A percentile compares a stretch with the other conserved stretches of the same genome.
Conservation (phyloP, 352 stramenopile species). For the Globisporangium ultimum region DNA sequence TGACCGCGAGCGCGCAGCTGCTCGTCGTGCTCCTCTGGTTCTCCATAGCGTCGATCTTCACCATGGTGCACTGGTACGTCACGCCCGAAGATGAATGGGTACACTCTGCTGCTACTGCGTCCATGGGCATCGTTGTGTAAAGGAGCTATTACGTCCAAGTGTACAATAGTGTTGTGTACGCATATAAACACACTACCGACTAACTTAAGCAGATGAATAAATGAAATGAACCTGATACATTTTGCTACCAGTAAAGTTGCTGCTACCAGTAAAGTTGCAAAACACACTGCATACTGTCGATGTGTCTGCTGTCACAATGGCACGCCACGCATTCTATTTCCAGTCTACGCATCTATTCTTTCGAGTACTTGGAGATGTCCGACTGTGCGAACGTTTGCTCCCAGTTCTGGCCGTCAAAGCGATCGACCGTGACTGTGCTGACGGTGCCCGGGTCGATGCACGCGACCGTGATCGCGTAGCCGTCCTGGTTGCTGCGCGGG, state of each 20-base stretch:
- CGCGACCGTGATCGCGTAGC: slow-evolving; percentile 64
- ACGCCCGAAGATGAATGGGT: slow-evolving; percentile 8
- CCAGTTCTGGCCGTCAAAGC: slow-evolving; percentile 79
- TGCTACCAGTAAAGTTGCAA: too few relatives aligned
- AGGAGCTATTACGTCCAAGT: too few relatives aligned
- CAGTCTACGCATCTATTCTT: slow-evolving; percentile 6
- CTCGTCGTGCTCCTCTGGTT: slow-evolving; percentile 27
- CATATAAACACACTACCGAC: too few relatives aligned
- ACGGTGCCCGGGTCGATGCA: slow-evolving; percentile 62
- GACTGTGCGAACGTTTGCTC: slow-evolving; percentile 34
- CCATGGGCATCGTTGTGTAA: too few relatives aligned
- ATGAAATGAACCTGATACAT: too few relatives aligned
- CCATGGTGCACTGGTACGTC: slow-evolving; percentile 9
- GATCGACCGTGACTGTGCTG: slow-evolving; percentile 45
- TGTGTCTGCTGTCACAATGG: background rate
- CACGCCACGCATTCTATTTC: background rate
- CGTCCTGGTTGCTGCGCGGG: slow-evolving; percentile 79
- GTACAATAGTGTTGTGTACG: too few relatives aligned
- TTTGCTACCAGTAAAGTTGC: too few relatives aligned
- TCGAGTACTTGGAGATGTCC: slow-evolving; percentile 39
- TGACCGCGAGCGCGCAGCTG: slow-evolving; percentile 12
- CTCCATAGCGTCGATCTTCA: slow-evolving; percentile 11
- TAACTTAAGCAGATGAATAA: too few relatives aligned
- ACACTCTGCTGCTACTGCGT: too few relatives aligned
- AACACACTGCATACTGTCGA: too few relatives aligned